phyloP scores from a whole-genome alignment of 306 rosid species.

The Vicia villosa region DNA sequence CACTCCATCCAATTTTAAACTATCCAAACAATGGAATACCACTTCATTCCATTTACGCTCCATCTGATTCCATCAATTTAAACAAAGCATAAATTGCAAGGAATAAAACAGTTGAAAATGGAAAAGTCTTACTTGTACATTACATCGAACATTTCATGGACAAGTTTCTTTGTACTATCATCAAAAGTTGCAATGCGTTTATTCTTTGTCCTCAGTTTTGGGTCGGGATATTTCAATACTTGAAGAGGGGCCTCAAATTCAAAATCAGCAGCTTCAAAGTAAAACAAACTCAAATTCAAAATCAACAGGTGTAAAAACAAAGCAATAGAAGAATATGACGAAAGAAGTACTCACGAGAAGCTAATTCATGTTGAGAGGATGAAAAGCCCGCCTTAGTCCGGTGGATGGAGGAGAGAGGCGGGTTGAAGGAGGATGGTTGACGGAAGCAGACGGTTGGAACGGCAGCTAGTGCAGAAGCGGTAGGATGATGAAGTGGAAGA shows the following conservation, averaged over 20 bases:
- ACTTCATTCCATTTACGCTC: too few species aligned
- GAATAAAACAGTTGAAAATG: slow-evolving; percentile 13
- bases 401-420: slow-evolving; percentile 28
- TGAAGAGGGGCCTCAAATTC: slow-evolving; percentile 68
- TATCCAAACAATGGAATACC: too few species aligned
- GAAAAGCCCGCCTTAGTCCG: slow-evolving; percentile 55
- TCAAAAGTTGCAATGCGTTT: slow-evolving; percentile 68
- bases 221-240: slow-evolving; percentile 82
- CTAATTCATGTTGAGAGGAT: slow-evolving; percentile 54
- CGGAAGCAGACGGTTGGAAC: slow-evolving; percentile 29
- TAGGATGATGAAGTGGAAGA: slow-evolving; percentile 11
- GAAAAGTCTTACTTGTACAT: slow-evolving; percentile 76
- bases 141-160: slow-evolving; percentile 80
- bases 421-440: slow-evolving; percentile 34
- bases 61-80: too few species aligned
- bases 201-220: slow-evolving; percentile 70
- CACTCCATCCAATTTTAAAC: too few species aligned
- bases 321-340: not conserved
- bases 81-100: not conserved
- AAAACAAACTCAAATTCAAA: slow-evolving; percentile 49
- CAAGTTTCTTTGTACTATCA: slow-evolving; percentile 73
- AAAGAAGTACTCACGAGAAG: slow-evolving; percentile 56
- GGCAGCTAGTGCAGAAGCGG: slow-evolving; percentile 42
- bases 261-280: slow-evolving; percentile 59
- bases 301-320: slow-evolving; percentile 50